phyloP scores from a whole-genome alignment of 139 green algal species.

The Gonium pectorale region DNA sequence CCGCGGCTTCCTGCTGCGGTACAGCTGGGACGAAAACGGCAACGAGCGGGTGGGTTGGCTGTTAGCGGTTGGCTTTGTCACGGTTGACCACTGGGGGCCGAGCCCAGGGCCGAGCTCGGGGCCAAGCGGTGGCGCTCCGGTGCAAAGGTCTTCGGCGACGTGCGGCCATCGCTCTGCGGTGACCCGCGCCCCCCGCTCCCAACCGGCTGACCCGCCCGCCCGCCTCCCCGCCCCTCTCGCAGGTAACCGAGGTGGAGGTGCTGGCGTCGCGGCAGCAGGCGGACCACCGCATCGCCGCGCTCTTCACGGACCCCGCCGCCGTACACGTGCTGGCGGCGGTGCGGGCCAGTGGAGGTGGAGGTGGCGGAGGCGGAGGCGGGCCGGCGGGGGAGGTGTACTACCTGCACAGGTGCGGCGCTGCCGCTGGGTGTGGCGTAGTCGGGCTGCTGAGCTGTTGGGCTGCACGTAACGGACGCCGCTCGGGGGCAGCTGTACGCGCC shows the following conservation, averaged over 20 bases:
- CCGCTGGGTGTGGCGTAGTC: neutral
- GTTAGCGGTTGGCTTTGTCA: neutral
- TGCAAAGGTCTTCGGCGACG: too few relatives aligned
- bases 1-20: conserved; percentile 81
- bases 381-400: conserved; percentile 62
- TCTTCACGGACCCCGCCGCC: conserved; percentile 74
- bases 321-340: conserved; percentile 65
- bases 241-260: conserved; percentile 54
- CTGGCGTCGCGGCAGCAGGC: conserved; percentile 18
- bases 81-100: too few relatives aligned
- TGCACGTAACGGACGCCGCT: too few relatives aligned
- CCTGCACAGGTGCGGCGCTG: conserved; percentile 55
- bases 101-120: too few relatives aligned
- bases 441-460: too few relatives aligned
- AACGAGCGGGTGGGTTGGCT: conserved; percentile 52
- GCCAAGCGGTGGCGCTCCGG: too few relatives aligned
- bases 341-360: neutral
- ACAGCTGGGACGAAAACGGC: conserved; percentile 75
- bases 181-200: too few relatives aligned
- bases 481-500: too few relatives aligned
- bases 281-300: conserved; percentile 50
- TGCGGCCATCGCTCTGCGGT: too few relatives aligned
- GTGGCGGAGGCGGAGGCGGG: neutral
- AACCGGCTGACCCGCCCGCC: neutral
- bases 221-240: neutral